Evolutionary conservation across 345 rosid genomes (phyloP), one percentile per base, ranked within the genome.

Genomic region (Eucalyptus pauciflora): DNA sequence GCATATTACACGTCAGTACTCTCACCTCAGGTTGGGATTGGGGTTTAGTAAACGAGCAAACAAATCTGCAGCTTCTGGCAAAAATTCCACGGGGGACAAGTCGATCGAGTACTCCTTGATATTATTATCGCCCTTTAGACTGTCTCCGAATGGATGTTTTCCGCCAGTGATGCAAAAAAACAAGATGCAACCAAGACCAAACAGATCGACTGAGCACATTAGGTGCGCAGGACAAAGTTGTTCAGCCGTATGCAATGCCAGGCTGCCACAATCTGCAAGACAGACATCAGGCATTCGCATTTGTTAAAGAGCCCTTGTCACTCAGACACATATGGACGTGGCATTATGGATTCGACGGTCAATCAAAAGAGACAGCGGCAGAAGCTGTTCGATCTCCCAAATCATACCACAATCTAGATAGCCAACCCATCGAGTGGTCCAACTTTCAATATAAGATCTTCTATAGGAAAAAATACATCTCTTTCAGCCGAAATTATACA

Each of bases 211-310:
- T 54, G 97, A 96, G 86, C 97, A 96, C 58, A 98, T 97, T 94
- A 96, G 99, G 79, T 98, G 98, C 54, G 96, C 95, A 76, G 92
- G 96, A 81, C 91, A 94, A 89, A 97, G 99, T 89, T 96, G 99
- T 90, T 96, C 99, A 54, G 96, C 96, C 71, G 97, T 95, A 94
- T 96, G 99, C 99, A 98, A 97, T 86, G 99, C 99, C 37, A 98
- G 96, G 90, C 97, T 97, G 71, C 99, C 99, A 94, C 94, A 95
- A 89, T 97, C 99, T 97, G 92, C 90, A 92, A 86, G 56, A 50
- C 88, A 89, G 49, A 16, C 37, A 64, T n/a, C 76, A 7, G 76
- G 41, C 33, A n/a, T 64, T 3, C 3, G 10, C 76, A 64, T 15
- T 64, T 15, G 37, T n/a, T 7, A 64, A n/a, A 7, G 4, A 64